Conservation (phyloP, 2,329 filamentous ascomycete species). For the Fusarium nurragi region DNA sequence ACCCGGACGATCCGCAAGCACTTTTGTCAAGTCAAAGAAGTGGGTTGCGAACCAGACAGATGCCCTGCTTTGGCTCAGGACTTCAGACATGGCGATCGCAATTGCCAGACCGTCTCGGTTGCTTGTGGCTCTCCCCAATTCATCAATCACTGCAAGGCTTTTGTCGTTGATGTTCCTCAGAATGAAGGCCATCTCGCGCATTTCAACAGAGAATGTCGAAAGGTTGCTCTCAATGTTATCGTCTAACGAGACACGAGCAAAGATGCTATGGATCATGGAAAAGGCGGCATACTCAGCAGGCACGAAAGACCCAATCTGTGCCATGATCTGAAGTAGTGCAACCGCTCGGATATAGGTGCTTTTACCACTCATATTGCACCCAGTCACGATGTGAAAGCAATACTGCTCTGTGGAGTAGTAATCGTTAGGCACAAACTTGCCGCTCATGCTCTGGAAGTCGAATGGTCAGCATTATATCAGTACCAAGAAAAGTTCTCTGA, state of each 20-base stretch:
- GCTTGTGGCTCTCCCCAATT: conserved; percentile 90
- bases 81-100: conserved; percentile 89
- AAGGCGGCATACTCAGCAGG: conserved; percentile 86
- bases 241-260: conserved; percentile 86
- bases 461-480: background rate
- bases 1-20: conserved; percentile 77
- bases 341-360: conserved; percentile 92
- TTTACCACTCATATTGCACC: conserved; percentile 98
- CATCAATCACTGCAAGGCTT: conserved; percentile 87
- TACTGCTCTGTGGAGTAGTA: conserved; percentile 83
- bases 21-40: conserved; percentile 82
- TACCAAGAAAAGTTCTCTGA: conserved; percentile 31
- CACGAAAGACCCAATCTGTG: conserved; percentile 90
- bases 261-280: conserved; percentile 82
- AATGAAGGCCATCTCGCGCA: conserved; percentile 96
- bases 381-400: conserved; percentile 92
- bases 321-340: conserved; percentile 89
- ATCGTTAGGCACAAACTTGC: conserved; percentile 86
- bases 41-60: conserved; percentile 95
- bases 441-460: conserved; percentile 62
- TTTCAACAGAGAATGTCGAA: conserved; percentile 93
- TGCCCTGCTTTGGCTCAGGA: conserved; percentile 79
- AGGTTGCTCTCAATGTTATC: conserved; percentile 91
- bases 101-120: conserved; percentile 89
- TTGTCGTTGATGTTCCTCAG: conserved; percentile 79